Evolutionary conservation across 352 stramenopile species (phyloP).

Genomic region (Pythium aristosporum): DNA sequence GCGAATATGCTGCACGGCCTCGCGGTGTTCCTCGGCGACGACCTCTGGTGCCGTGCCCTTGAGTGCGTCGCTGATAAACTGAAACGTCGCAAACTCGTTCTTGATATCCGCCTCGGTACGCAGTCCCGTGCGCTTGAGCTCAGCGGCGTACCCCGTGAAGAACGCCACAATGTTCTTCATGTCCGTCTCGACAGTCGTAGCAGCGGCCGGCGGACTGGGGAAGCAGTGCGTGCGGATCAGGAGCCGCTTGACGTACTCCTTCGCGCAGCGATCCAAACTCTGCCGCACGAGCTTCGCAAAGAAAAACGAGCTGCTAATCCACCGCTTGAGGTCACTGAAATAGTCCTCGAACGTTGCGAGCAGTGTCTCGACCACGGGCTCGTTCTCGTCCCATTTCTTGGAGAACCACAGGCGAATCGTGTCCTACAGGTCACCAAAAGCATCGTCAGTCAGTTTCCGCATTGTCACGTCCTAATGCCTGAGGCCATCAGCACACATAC

Average conservation of each 20-base stretch:
- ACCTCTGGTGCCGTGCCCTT: constrained; percentile 31
- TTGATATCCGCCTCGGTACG: constrained; percentile 64
- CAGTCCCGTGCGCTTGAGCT: constrained; percentile 71
- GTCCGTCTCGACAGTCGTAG: constrained; percentile 56
- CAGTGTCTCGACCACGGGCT: constrained; percentile 70
- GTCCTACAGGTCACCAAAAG: constrained; percentile 33
- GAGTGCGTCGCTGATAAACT: constrained; percentile 50
- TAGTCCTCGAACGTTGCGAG: constrained; percentile 81
- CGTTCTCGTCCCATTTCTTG: constrained; percentile 82
- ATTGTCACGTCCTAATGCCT: neutral
- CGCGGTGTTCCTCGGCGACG: constrained; percentile 30
- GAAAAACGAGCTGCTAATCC: constrained; percentile 84
- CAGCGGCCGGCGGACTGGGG: constrained; percentile 33
- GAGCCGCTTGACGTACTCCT: constrained; percentile 65
- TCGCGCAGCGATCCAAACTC: constrained; percentile 63
- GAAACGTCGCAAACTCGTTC: constrained; percentile 54
- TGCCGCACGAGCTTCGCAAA: constrained; percentile 78
- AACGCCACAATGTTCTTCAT: constrained; percentile 66
- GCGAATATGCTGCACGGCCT: constrained; percentile 48
- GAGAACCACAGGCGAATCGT: constrained; percentile 74
- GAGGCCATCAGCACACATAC: constrained; percentile 40
- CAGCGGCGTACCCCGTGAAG: constrained; percentile 65
- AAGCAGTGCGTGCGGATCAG: constrained; percentile 62
- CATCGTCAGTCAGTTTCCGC: neutral
- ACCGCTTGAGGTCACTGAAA: constrained; percentile 63